Conservation (phyloP, 257 asterid genomes). For the Sherardia arvensis region DNA sequence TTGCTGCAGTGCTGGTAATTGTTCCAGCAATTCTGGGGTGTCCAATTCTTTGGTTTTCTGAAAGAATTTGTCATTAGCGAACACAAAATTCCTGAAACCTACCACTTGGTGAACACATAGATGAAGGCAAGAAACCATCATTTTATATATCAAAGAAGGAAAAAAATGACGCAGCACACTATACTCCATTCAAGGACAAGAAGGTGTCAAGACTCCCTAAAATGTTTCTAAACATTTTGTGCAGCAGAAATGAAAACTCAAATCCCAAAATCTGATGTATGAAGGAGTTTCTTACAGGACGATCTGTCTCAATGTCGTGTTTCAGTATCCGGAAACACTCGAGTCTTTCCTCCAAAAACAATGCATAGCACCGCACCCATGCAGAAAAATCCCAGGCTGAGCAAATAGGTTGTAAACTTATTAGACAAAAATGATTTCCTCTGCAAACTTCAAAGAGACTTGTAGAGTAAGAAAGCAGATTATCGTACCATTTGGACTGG, state of each 20-base stretch:
- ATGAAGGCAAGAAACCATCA: not conserved
- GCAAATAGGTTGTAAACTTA: constrained; percentile 14
- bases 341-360: constrained; percentile 93
- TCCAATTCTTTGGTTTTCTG: constrained; percentile 93
- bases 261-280: not conserved
- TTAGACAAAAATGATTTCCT: constrained; percentile 10
- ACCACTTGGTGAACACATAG: not conserved
- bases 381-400: constrained; percentile 98
- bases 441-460: constrained; percentile 1
- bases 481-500: constrained; percentile 78
- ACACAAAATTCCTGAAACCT: not conserved
- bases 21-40: constrained; percentile 72
- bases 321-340: constrained; percentile 83
- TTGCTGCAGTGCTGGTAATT: constrained; percentile 78
- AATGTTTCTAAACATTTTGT: not conserved
- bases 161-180: not conserved
- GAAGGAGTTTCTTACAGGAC: constrained; percentile 32
- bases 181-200: not conserved
- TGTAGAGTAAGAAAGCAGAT: constrained; percentile 2
- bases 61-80: constrained; percentile 7
- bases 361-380: constrained; percentile 88
- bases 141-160: not conserved
- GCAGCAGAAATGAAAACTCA: not conserved
- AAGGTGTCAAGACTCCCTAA: not conserved
- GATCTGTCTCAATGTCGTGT: constrained; percentile 79